These are phyloP conservation scores for Boletellus ananas DNA, from an alignment of 768 basidiomycete genomes.

Conservation along the genomic window DNA sequence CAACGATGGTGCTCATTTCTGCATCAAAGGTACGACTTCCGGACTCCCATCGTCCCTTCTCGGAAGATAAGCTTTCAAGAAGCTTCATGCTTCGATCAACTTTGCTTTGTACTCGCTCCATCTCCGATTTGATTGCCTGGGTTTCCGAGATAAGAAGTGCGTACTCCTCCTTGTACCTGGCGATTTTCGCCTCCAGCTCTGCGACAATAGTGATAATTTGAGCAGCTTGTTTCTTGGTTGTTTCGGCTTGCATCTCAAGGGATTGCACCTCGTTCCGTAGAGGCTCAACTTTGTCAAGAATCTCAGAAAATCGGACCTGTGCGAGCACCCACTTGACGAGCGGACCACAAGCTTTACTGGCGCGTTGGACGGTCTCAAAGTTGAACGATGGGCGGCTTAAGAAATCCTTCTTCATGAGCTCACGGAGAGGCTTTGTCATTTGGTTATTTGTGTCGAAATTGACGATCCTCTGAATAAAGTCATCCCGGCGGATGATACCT, in stretches of 20 bases:
- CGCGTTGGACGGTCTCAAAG: constrained; percentile 92
- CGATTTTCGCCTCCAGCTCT: constrained; percentile 90
- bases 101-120: constrained; percentile 96
- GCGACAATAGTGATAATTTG: constrained; percentile 90
- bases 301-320: constrained; percentile 95
- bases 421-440: constrained; percentile 87
- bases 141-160: constrained; percentile 95
- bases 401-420: constrained; percentile 91
- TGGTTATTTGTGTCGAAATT: constrained; percentile 89
- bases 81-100: constrained; percentile 97
- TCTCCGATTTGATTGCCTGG: constrained; percentile 94
- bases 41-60: constrained; percentile 89
- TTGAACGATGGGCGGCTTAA: constrained; percentile 87
- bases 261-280: constrained; percentile 93
- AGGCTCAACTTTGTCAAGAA: constrained; percentile 95
- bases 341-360: constrained; percentile 95
- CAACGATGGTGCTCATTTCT: constrained; percentile 98
- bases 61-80: constrained; percentile 90
- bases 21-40: constrained; percentile 94
- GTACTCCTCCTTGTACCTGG: constrained; percentile 94
- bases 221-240: constrained; percentile 89
- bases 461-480: constrained; percentile 94
- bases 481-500: constrained; percentile 91
- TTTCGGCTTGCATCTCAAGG: constrained; percentile 87
- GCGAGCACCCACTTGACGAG: constrained; percentile 98